These are phyloP conservation scores for Lojkania enalia DNA, from an alignment of 2,329 filamentous ascomycete genomes.

Conservation along the genomic window DNA sequence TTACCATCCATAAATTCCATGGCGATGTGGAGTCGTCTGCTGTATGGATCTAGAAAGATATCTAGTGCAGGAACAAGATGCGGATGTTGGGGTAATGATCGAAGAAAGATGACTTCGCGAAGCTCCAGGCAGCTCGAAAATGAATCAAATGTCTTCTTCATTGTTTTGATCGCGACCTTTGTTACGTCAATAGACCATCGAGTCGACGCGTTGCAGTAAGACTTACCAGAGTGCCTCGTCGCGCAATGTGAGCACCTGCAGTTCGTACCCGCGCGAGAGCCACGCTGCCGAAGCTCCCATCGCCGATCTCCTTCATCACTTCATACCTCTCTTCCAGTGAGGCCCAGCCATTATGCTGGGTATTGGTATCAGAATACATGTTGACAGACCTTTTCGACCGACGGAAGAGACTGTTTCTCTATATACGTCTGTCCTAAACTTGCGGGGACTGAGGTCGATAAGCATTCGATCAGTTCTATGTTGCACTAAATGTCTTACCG, in stretches of 20 bases:
- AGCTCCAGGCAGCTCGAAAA: conserved; percentile 89
- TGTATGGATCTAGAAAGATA: conserved; percentile 96
- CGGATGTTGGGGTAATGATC: conserved; percentile 81
- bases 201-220: conserved; percentile 38
- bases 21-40: conserved; percentile 92
- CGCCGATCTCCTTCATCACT: conserved; percentile 95
- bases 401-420: conserved; percentile 3
- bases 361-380: conserved; percentile 76
- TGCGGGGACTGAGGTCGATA: conserved; percentile 1
- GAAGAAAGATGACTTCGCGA: conserved; percentile 93
- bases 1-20: conserved; percentile 99
- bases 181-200: conserved; percentile 25
- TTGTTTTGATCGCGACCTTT: conserved; percentile 97
- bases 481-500: conserved; percentile 6
- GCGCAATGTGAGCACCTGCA: conserved; percentile 84
- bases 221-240: conserved; percentile 85
- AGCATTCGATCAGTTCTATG: conserved; percentile 1
- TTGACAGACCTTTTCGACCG: conserved; percentile 41
- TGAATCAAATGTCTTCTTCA: conserved; percentile 99
- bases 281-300: conserved; percentile 98
- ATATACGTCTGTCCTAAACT: neutral
- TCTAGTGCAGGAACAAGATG: conserved; percentile 97
- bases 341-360: conserved; percentile 68
- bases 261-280: conserved; percentile 87
- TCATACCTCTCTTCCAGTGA: conserved; percentile 93